Evolutionary conservation across 768 basidiomycete genomes (phyloP).

Genomic region (Psilocybe sp.): DNA sequence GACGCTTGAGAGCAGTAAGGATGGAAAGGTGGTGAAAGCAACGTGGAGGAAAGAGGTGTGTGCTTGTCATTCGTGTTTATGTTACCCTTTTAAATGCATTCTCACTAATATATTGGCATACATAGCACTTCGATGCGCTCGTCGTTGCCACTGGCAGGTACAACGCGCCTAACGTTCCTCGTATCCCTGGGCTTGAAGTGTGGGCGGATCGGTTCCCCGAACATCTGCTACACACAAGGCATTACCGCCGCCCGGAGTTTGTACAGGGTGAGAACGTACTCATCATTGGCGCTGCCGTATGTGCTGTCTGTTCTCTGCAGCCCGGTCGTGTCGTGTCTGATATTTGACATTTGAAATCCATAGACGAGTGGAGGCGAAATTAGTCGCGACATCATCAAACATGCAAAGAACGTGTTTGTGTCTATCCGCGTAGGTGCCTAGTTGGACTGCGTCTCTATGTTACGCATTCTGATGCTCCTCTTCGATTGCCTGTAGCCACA

Average conservation of each 20-base stretch:
- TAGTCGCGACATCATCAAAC: constrained; percentile 28
- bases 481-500: not conserved
- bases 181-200: constrained; percentile 28
- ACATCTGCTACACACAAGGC: constrained; percentile 35
- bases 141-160: constrained; percentile 31
- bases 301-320: constrained; percentile 8
- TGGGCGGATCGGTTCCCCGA: constrained; percentile 34
- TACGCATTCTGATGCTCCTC: too few relatives aligned
- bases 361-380: constrained; percentile 37
- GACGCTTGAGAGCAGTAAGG: constrained; percentile 18
- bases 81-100: not conserved
- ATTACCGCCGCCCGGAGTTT: constrained; percentile 37
- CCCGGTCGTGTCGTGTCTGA: not conserved
- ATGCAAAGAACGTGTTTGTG: constrained; percentile 30
- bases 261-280: constrained; percentile 36
- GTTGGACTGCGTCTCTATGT: too few relatives aligned
- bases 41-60: constrained; percentile 37
- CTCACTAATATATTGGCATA: constrained; percentile 7
- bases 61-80: not conserved
- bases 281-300: constrained; percentile 38
- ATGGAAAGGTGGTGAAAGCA: constrained; percentile 19
- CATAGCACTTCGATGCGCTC: constrained; percentile 33
- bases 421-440: constrained; percentile 22
- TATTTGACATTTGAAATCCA: not conserved
- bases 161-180: constrained; percentile 31